phyloP scores from a whole-genome alignment of 2,329 filamentous ascomycete species.

The Xylariaceae sp. region DNA sequence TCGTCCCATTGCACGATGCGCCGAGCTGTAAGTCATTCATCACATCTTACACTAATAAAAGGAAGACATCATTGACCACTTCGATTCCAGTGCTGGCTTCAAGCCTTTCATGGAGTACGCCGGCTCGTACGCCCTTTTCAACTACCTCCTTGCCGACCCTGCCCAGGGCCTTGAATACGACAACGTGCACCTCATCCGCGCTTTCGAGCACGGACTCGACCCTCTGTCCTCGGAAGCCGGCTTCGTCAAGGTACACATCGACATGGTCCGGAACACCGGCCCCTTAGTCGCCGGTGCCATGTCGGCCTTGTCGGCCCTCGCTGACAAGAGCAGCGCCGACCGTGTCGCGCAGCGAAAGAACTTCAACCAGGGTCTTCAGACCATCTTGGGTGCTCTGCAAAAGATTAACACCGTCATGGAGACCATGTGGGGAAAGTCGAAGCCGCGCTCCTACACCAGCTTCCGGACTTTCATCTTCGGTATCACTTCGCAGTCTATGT shows the following conservation, averaged over 20 bases:
- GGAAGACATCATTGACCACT: slow-evolving; percentile 1
- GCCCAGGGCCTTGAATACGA: slow-evolving; percentile 52
- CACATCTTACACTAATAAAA: neutral
- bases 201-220: slow-evolving; percentile 85
- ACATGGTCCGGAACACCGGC: slow-evolving; percentile 87
- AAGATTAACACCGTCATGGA: slow-evolving; percentile 79
- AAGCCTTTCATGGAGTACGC: slow-evolving; percentile 90
- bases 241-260: slow-evolving; percentile 91
- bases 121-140: slow-evolving; percentile 63
- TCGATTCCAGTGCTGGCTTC: slow-evolving; percentile 55
- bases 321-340: slow-evolving; percentile 32
- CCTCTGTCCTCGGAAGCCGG: slow-evolving; percentile 85
- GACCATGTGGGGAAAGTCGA: slow-evolving; percentile 85
- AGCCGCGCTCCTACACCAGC: slow-evolving; percentile 75
- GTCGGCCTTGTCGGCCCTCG: slow-evolving; percentile 49
- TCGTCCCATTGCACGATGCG: slow-evolving; percentile 76
- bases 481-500: slow-evolving; percentile 90
- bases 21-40: slow-evolving; percentile 67
- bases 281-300: slow-evolving; percentile 69
- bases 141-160: slow-evolving; percentile 58
- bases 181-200: slow-evolving; percentile 78
- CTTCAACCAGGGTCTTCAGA: slow-evolving; percentile 60
- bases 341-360: slow-evolving; percentile 39
- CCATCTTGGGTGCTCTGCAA: slow-evolving; percentile 58
- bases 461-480: slow-evolving; percentile 98